Evolutionary conservation across 139 green algal genomes (phyloP), one percentile per base, ranked within the genome.

Genomic region (Deuterostichococcus epilithicus): DNA sequence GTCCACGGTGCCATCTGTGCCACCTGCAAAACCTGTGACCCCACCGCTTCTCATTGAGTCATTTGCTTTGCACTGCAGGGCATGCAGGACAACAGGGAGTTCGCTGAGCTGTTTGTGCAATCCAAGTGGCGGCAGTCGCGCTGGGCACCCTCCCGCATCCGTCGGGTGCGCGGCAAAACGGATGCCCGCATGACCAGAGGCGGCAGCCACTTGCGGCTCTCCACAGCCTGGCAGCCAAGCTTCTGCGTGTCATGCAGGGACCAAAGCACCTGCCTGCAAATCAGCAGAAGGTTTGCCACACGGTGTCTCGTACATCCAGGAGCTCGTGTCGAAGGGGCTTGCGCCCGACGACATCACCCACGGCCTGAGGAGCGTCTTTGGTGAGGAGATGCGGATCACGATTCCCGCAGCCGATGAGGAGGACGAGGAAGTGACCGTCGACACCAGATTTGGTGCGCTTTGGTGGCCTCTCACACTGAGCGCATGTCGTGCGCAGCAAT

Each of bases 91-190:
- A 85, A 91, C 73, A 44, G 33, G 22, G 82, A 91, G 67, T 90
- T 82, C 80, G 86, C 85, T 1, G 82, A 84, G 63, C 42, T 80
- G 5, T 91, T 82, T 78, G 81, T 78, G 25, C 69, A 84, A 5
- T 87, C 82, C 35, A 90, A 90, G 72, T 91, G 86, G 86, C 67
- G 84, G 35, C 80, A 87, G 70, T 78, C 74, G 35, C 76, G 80
- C 34, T 90, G 86, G 86, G 85, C 78, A 6, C 75, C 86, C 5
- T 78, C 73, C 30, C 81, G 78, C 38, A 86, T 90, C 59, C 74
- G 70, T 28, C 59, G 66, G 44, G 78, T 76, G 60, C 30, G 66
- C 34, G 5, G 25, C 52, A n/a, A 3, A 30, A n/a, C 52, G 18
- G 18, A 63, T 13, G 10, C 52, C 3, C 3, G 3, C 52, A 63